These are phyloP conservation scores for Saussurea involucrata DNA, from an alignment of 129 eudicot genomes.

Conservation along the genomic window DNA sequence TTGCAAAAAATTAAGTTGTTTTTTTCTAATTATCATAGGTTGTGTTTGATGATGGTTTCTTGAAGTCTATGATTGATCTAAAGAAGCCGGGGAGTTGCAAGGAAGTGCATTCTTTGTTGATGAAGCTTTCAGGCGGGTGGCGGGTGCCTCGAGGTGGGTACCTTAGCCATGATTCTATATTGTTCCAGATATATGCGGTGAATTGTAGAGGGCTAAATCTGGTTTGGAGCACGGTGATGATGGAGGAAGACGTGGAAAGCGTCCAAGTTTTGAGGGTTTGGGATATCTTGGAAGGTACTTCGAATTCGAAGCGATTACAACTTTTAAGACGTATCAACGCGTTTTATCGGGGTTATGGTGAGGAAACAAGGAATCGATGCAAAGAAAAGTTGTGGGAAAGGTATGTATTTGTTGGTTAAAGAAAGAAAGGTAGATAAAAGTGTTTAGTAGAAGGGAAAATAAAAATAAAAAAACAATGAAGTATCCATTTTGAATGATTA, in stretches of 20 bases:
- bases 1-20: neutral
- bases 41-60: conserved; percentile 27
- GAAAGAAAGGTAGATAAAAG: neutral
- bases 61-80: conserved; percentile 6
- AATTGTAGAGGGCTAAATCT: neutral
- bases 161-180: neutral
- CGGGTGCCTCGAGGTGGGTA: neutral
- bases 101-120: conserved; percentile 14
- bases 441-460: neutral
- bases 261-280: conserved; percentile 15
- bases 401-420: neutral
- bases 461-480: no score
- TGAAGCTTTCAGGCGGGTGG: conserved; percentile 30
- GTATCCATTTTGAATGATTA: no score
- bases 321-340: neutral
- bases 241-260: conserved; percentile 7
- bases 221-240: conserved; percentile 11
- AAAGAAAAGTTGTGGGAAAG: conserved; percentile 1
- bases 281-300: neutral
- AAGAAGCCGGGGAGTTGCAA: conserved; percentile 6
- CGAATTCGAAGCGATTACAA: neutral
- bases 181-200: neutral
- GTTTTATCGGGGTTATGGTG: neutral
- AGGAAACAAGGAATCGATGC: conserved; percentile 6
- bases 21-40: conserved; percentile 21